These are phyloP conservation scores for Botrytis paeoniae DNA, from an alignment of 2,329 filamentous ascomycete species.

Conservation along the genomic window DNA sequence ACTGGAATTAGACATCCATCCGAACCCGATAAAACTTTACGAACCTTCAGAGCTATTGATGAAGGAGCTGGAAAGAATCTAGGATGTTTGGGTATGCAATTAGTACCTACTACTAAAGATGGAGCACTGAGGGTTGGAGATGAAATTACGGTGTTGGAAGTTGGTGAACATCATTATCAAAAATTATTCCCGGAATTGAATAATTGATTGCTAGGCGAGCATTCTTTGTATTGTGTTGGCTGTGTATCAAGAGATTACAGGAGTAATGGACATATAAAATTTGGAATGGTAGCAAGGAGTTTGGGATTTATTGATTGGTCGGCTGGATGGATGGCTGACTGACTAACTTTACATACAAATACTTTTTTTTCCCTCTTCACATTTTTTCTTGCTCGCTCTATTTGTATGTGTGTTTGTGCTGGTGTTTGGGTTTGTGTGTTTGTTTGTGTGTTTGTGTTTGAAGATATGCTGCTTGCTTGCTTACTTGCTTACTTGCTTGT, in stretches of 20 bases:
- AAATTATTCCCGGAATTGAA: slow-evolving; percentile 16
- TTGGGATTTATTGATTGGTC: not conserved
- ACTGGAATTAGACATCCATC: slow-evolving; percentile 39
- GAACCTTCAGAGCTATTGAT: slow-evolving; percentile 58
- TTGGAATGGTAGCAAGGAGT: slow-evolving; percentile 5
- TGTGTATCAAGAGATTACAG: slow-evolving; percentile 1
- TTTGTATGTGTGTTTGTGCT: not conserved
- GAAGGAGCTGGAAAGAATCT: slow-evolving; percentile 50
- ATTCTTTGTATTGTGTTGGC: not conserved
- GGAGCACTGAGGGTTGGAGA: slow-evolving; percentile 31
- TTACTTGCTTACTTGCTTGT: not conserved
- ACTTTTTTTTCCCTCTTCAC: slow-evolving; percentile 1
- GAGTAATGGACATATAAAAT: slow-evolving; percentile 14
- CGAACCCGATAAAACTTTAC: slow-evolving; percentile 58
- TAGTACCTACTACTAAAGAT: slow-evolving; percentile 52
- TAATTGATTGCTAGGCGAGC: not conserved
- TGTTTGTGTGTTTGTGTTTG: not conserved
- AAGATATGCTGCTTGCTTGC: not conserved
- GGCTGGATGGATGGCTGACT: not conserved
- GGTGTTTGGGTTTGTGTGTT: too few relatives aligned
- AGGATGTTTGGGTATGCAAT: slow-evolving; percentile 64
- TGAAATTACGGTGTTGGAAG: slow-evolving; percentile 21
- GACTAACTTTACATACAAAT: slow-evolving; percentile 3
- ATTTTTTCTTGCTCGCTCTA: not conserved
- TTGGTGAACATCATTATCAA: slow-evolving; percentile 20